Evolutionary conservation across 495 filamentous ascomycete genomes (phyloP).

Genomic region (Thozetella sp.): DNA sequence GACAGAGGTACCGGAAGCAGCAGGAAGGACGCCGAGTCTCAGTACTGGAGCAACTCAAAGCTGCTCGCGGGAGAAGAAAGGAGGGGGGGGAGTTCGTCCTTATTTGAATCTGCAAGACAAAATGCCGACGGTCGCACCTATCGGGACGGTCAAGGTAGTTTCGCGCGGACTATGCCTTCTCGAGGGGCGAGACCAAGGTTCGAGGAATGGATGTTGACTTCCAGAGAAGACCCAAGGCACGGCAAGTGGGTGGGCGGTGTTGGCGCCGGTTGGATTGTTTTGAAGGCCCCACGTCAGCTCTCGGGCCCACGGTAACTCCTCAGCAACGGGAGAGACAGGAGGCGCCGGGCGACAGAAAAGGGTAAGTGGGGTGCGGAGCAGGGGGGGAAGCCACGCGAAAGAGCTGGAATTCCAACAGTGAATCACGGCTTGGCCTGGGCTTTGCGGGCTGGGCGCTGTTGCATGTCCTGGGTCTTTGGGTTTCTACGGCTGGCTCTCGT

Average conservation of each 20-base stretch:
- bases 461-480: too few species aligned
- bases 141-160: background rate
- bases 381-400: background rate
- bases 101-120: background rate
- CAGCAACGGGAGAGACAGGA: background rate
- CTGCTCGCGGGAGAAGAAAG: too few species aligned
- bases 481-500: too few species aligned
- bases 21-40: background rate
- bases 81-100: background rate
- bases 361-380: background rate
- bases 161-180: background rate
- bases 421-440: too few species aligned
- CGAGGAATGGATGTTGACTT: slow-evolving; percentile 3
- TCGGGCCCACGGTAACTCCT: background rate
- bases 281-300: slow-evolving; percentile 1
- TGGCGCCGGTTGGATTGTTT: slow-evolving; percentile 4
- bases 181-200: background rate
- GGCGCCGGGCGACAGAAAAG: too few species aligned
- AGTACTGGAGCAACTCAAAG: background rate
- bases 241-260: background rate
- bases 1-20: background rate
- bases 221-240: background rate
- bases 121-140: background rate
- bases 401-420: background rate
- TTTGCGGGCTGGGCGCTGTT: too few species aligned